Evolutionary conservation across 1,284 basidiomycete genomes (phyloP).

Genomic region (Puccinia novopanici): DNA sequence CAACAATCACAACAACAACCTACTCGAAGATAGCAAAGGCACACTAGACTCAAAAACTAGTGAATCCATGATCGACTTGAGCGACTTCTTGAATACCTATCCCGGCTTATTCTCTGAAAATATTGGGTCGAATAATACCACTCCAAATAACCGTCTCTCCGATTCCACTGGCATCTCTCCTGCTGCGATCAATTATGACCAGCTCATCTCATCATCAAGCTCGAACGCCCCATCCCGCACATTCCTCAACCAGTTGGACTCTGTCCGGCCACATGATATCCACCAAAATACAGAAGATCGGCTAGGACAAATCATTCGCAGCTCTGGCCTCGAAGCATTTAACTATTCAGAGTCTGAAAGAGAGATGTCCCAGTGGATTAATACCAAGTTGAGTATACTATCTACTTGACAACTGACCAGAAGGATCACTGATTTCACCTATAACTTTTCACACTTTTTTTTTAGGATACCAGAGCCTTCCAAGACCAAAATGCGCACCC

Average conservation of each 20-base stretch:
- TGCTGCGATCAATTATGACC: conserved; percentile 18
- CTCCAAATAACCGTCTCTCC: too few relatives aligned
- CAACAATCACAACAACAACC: neutral
- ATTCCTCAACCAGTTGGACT: neutral
- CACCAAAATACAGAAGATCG: conserved; percentile 5
- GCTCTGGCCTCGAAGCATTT: conserved; percentile 32
- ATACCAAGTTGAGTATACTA: conserved; percentile 14
- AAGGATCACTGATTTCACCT: neutral
- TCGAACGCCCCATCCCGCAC: neutral
- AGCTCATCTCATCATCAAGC: neutral
- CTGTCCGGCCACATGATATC: neutral
- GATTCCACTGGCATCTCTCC: conserved; percentile 15
- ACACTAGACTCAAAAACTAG: neutral
- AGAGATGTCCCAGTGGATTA: conserved; percentile 20
- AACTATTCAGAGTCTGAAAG: conserved; percentile 7
- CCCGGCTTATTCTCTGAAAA: conserved; percentile 31
- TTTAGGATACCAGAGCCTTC: conserved; percentile 21
- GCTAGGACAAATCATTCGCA: conserved; percentile 26
- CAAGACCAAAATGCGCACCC: conserved; percentile 20
- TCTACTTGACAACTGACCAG: neutral
- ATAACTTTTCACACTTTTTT: neutral
- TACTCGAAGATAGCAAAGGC: conserved; percentile 1
- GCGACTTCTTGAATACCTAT: conserved; percentile 32
- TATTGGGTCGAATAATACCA: neutral
- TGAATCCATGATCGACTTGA: conserved; percentile 28